Evolutionary conservation across 805 yeast species (phyloP).

Genomic region (Candida ortonii): DNA sequence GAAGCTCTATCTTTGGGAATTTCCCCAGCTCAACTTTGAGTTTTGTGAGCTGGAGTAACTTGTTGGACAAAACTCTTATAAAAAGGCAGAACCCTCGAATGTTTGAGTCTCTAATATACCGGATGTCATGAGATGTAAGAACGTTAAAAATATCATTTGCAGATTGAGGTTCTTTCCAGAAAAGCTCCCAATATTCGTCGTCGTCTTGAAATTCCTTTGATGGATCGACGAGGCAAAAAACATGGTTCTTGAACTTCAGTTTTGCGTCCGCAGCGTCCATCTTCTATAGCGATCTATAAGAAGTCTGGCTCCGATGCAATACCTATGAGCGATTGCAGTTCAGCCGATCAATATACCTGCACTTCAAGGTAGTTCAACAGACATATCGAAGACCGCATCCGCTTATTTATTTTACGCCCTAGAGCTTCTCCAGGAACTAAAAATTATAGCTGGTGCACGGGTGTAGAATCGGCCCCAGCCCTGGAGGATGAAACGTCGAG

Average conservation of each 20-base stretch:
- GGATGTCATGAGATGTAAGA: constrained; percentile 55
- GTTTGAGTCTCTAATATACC: constrained; percentile 57
- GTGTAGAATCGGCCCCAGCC: no score
- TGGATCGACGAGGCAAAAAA: constrained; percentile 54
- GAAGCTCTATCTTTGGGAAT: constrained; percentile 36
- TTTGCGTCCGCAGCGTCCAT: constrained; percentile 81
- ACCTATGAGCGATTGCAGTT: no score
- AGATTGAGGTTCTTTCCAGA: constrained; percentile 48
- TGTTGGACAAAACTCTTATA: constrained; percentile 39
- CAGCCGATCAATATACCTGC: no score
- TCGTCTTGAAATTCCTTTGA: constrained; percentile 33
- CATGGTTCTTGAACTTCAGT: constrained; percentile 55
- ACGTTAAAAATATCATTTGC: constrained; percentile 58
- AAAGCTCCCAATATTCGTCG: constrained; percentile 41
- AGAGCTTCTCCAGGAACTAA: no score
- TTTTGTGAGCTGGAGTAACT: constrained; percentile 29
- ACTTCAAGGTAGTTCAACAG: no score
- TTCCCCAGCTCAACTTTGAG: constrained; percentile 20
- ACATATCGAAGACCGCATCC: no score
- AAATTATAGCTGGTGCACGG: no score
- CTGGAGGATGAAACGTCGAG: no score
- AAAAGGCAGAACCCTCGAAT: constrained; percentile 54
- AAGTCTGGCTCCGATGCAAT: no score
- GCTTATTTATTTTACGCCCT: no score
- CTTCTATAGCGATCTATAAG: constrained; percentile 2